Base-by-base conservation (phyloP, 2,329 filamentous ascomycete species). In the Aspergillus sp. region DNA sequence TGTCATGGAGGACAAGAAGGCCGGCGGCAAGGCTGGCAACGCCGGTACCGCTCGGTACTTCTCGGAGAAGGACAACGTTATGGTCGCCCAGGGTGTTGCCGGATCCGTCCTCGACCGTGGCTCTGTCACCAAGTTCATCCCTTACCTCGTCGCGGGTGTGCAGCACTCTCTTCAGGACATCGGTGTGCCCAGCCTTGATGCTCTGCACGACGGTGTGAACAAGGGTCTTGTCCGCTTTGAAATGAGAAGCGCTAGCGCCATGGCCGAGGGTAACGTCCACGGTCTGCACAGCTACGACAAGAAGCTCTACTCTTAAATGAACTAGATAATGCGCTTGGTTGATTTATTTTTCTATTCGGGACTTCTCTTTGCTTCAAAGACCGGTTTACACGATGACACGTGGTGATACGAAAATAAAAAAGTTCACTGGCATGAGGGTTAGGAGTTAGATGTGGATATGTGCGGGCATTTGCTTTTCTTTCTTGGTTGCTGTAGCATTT, bases 1-100 rank as follows among this genome's bases (percentile, higher is more conserved):
- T 72, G 95, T 95, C 67, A 99, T 99, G 95, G 93, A 98, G 81
- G 94, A 98, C 81, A 96, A 95, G 87, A 96, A 96, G 84, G 92
- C 93, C 11, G 92, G 82, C 71, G 80, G 81, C 69, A 87, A 88
- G 75, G 81, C 83, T 52, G 83, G 81, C 76, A 99, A 98, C 75
- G 95, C 95, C 57, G 95, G 95, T 73, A 98, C 96, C 64, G 95
- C 95, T 49, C 89, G 95, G 63, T 99, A 99, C 84, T 99, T 99
- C 82, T 97, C 93, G 49, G 95, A 99, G 80, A 93, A 93, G 62
- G 94, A 97, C 79, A 90, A 90, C 68, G 87, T 99, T 57, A 86
- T 99, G 52, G 95, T 99, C 69, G 95, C 95, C 20, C 95, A 99
- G 81, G 95, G 95, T 81, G 95, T 99, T 29, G 93, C 92, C 62